Conservation (phyloP, 768 basidiomycete genomes). For the Trametes meyenii region DNA sequence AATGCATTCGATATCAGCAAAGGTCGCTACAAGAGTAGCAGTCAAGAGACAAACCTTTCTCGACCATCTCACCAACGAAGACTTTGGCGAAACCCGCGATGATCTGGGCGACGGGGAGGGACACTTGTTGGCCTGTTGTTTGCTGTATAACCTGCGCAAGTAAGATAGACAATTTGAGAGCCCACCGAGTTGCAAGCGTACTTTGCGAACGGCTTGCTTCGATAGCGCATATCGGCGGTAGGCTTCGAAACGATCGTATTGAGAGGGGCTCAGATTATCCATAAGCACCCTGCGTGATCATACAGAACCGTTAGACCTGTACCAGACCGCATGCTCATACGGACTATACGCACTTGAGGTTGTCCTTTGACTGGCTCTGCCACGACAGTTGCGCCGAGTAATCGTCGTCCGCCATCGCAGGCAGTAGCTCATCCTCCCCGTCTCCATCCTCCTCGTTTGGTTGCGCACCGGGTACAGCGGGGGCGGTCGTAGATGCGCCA, state of each 20-base stretch:
- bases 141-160: constrained; percentile 76
- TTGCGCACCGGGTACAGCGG: constrained; percentile 24
- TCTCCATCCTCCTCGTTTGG: constrained; percentile 58
- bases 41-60: constrained; percentile 61
- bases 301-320: background rate
- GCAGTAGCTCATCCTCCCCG: constrained; percentile 76
- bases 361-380: constrained; percentile 88
- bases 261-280: constrained; percentile 82
- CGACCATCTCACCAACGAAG: constrained; percentile 91
- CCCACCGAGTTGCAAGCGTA: constrained; percentile 30
- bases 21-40: background rate
- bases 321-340: background rate
- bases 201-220: constrained; percentile 83
- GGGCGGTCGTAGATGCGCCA: constrained; percentile 10
- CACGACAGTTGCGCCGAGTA: constrained; percentile 82
- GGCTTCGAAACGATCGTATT: constrained; percentile 89
- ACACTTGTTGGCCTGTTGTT: constrained; percentile 77
- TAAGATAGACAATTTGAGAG: background rate
- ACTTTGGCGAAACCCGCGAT: constrained; percentile 91
- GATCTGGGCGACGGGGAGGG: constrained; percentile 84
- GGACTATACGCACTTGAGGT: constrained; percentile 62
- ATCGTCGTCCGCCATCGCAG: constrained; percentile 88
- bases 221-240: constrained; percentile 83
- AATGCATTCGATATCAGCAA: background rate
- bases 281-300: constrained; percentile 67